Percentiles rank a stretch among this genome's conserved stretches.
Conservation (phyloP, 2,329 filamentous ascomycete species). For the Emergomyces orientalis region DNA sequence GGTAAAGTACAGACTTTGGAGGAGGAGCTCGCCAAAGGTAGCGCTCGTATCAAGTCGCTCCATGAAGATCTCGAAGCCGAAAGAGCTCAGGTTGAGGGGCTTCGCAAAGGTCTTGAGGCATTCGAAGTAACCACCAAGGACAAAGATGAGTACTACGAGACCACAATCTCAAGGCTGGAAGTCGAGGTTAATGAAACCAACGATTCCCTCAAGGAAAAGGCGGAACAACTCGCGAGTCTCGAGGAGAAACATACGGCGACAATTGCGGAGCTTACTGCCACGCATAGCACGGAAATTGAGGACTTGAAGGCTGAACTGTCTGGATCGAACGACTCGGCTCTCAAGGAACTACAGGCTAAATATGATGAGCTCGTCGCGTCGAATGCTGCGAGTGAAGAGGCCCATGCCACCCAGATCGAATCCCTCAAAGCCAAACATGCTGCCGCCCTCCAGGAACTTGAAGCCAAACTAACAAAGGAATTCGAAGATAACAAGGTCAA, state of each 20-base stretch:
- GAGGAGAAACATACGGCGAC: slow-evolving; percentile 28
- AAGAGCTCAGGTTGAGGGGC: slow-evolving; percentile 25
- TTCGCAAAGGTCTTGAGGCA: slow-evolving; percentile 30
- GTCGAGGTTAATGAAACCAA: slow-evolving; percentile 28
- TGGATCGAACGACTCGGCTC: slow-evolving; percentile 12
- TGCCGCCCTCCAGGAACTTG: slow-evolving; percentile 21
- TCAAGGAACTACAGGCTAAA: slow-evolving; percentile 16
- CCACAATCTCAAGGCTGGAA: slow-evolving; percentile 25
- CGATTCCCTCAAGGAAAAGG: slow-evolving; percentile 29
- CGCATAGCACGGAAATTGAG: slow-evolving; percentile 30
- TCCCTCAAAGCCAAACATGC: slow-evolving; percentile 14
- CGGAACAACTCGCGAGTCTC: slow-evolving; percentile 20
- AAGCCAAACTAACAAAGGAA: slow-evolving; percentile 26
- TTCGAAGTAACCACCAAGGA: slow-evolving; percentile 30
- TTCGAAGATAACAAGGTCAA: slow-evolving; percentile 28
- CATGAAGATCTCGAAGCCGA: slow-evolving; percentile 16
- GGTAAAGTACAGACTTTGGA: slow-evolving; percentile 16
- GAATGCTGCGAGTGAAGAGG: slow-evolving; percentile 8
- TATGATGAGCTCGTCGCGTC: slow-evolving; percentile 13
- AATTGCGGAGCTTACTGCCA: slow-evolving; percentile 27
- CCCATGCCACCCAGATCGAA: slow-evolving; percentile 13
- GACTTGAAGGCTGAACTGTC: slow-evolving; percentile 22
- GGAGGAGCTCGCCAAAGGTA: slow-evolving; percentile 14
- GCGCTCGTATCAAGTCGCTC: slow-evolving; percentile 11
- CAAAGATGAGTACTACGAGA: slow-evolving; percentile 30